Conservation (phyloP, 768 basidiomycete genomes). For the Leccinum truebloodii region DNA sequence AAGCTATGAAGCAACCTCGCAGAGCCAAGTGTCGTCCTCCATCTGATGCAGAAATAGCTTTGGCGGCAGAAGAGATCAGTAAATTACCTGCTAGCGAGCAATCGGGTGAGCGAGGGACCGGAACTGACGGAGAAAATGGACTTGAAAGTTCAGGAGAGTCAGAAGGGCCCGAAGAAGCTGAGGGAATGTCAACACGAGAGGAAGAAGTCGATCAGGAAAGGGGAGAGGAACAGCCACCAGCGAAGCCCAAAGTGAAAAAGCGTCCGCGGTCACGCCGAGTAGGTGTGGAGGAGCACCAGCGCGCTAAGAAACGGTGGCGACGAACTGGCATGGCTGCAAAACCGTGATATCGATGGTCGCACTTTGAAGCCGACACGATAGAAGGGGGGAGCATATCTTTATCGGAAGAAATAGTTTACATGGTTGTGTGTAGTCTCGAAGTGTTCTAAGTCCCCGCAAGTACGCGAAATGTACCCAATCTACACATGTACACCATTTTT, state of each 20-base stretch:
- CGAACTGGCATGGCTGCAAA: slow-evolving; percentile 4
- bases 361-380: not conserved
- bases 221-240: slow-evolving; percentile 2
- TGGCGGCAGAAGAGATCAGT: slow-evolving; percentile 17
- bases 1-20: slow-evolving; percentile 25
- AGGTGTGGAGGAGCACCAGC: slow-evolving; percentile 15
- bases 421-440: not conserved
- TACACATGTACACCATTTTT: not conserved
- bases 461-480: not conserved
- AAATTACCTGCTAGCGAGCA: not conserved
- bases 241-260: slow-evolving; percentile 12
- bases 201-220: slow-evolving; percentile 5
- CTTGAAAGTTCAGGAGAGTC: slow-evolving; percentile 13
- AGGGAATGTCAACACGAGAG: slow-evolving; percentile 10
- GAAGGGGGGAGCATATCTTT: not conserved
- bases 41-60: slow-evolving; percentile 20
- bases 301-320: slow-evolving; percentile 16
- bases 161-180: slow-evolving; percentile 13
- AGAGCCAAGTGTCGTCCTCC: slow-evolving; percentile 24
- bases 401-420: not conserved
- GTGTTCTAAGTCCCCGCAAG: not conserved
- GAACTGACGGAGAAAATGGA: not conserved
- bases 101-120: not conserved
- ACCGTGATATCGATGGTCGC: not conserved
- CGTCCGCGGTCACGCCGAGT: slow-evolving; percentile 16